Evolutionary conservation across 768 basidiomycete genomes (phyloP).

Genomic region (Pilatotrama ljubarskyi): DNA sequence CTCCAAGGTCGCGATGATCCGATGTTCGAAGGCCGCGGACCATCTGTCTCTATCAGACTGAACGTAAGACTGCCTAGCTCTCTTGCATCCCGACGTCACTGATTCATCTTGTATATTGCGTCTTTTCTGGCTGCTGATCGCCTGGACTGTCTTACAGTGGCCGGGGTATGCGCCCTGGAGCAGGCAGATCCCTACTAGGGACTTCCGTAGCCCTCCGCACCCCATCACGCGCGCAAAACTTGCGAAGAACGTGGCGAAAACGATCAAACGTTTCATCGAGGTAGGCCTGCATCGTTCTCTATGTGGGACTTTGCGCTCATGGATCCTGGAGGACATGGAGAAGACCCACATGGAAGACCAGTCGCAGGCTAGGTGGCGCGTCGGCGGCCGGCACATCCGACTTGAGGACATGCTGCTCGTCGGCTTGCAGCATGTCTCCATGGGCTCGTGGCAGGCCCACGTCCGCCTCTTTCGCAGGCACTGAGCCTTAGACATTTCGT

Average conservation of each 20-base stretch:
- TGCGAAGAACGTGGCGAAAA: conserved; percentile 79
- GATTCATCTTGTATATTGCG: neutral
- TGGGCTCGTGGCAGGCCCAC: conserved; percentile 83
- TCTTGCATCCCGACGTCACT: no score
- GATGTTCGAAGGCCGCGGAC: conserved; percentile 73
- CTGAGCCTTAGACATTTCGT: neutral
- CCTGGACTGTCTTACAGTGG: conserved; percentile 54
- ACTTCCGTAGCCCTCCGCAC: conserved; percentile 75
- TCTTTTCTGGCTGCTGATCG: conserved; percentile 15
- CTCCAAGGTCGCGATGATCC: conserved; percentile 59
- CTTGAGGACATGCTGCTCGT: conserved; percentile 72
- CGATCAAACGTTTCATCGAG: conserved; percentile 65
- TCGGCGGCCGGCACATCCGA: conserved; percentile 56
- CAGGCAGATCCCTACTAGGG: conserved; percentile 79
- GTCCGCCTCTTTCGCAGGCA: conserved; percentile 46
- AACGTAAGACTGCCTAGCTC: conserved; percentile 47
- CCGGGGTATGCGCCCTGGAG: conserved; percentile 79
- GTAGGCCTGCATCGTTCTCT: conserved; percentile 36
- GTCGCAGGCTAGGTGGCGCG: conserved; percentile 58
- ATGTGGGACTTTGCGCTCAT: neutral
- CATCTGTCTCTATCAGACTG: conserved; percentile 77
- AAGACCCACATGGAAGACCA: conserved; percentile 61
- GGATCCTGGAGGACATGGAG: conserved; percentile 45
- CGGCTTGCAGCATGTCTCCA: conserved; percentile 79
- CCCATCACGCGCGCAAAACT: conserved; percentile 77